A percentile compares a stretch with the other conserved stretches of the same genome.
Conservation (phyloP, 805 yeast genomes). For the Blastobotrys americana region DNA sequence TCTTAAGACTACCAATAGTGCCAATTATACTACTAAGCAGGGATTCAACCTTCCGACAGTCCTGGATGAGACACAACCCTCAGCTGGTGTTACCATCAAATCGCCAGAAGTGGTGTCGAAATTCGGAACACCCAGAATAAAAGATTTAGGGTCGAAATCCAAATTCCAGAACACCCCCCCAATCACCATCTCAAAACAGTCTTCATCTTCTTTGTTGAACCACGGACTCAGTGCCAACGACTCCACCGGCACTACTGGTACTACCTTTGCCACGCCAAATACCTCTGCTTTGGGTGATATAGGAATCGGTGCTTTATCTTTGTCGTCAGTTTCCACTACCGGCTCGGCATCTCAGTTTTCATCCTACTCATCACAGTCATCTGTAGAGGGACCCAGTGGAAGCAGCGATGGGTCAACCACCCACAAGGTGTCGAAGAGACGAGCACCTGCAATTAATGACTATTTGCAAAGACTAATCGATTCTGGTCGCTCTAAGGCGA, state of each 20-base stretch:
- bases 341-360: not conserved
- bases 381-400: not conserved
- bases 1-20: not conserved
- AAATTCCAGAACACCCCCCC: not conserved
- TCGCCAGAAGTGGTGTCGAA: no score
- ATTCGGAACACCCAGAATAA: no score
- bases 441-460: constrained; percentile 54
- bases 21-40: not conserved
- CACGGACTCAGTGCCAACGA: no score
- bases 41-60: no score
- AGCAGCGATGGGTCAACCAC: not conserved
- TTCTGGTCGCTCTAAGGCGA: constrained; percentile 79
- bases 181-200: not conserved
- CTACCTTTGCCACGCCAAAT: no score
- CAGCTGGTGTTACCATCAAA: not conserved
- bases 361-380: not conserved
- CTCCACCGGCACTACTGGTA: no score
- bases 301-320: not conserved
- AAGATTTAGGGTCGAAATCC: no score
- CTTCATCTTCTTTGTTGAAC: no score
- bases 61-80: not conserved
- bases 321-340: not conserved
- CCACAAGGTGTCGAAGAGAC: not conserved
- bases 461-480: constrained; percentile 76
- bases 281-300: no score